A percentile compares a stretch with the other conserved stretches of the same genome.
Evolutionary conservation across 768 basidiomycete species (phyloP).

Genomic region (Tulasnella sp.): DNA sequence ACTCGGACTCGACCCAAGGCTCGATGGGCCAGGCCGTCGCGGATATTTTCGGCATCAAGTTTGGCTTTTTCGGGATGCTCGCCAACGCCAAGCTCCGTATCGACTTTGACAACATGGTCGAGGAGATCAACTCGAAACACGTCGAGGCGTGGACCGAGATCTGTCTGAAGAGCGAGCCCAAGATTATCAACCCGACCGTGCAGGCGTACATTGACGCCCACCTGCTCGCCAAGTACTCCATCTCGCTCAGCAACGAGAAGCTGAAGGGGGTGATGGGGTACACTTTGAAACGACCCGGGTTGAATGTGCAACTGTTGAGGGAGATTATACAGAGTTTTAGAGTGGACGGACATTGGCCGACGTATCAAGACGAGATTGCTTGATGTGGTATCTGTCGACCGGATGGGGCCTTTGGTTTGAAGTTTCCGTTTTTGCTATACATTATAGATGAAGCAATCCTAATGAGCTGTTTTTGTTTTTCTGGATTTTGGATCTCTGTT

Average conservation of each 20-base stretch:
- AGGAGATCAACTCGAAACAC: slow-evolving; percentile 65
- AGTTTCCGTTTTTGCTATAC: no score
- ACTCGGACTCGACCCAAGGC: slow-evolving; percentile 55
- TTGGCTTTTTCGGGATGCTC: slow-evolving; percentile 66
- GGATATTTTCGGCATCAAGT: slow-evolving; percentile 62
- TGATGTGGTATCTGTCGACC: no score
- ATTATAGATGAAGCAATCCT: no score
- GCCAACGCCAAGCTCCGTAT: slow-evolving; percentile 51
- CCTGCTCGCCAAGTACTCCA: slow-evolving; percentile 51
- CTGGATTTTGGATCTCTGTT: background rate
- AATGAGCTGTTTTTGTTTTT: background rate
- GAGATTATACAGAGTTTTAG: slow-evolving; percentile 76
- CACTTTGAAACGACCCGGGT: slow-evolving; percentile 46
- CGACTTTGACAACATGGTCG: slow-evolving; percentile 23
- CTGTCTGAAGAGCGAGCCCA: slow-evolving; percentile 56
- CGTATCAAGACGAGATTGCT: slow-evolving; percentile 16
- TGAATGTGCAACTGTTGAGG: slow-evolving; percentile 46
- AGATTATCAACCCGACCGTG: slow-evolving; percentile 56
- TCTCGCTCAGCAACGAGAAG: slow-evolving; percentile 59
- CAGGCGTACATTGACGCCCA: slow-evolving; percentile 70
- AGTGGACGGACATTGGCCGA: slow-evolving; percentile 45
- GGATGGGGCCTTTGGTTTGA: no score
- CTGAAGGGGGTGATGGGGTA: slow-evolving; percentile 64
- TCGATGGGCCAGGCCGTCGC: slow-evolving; percentile 55
- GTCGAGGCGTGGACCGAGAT: slow-evolving; percentile 74